Evolutionary conservation across 1,284 basidiomycete species (phyloP).

Genomic region (Butyriboletus appendiculatus): DNA sequence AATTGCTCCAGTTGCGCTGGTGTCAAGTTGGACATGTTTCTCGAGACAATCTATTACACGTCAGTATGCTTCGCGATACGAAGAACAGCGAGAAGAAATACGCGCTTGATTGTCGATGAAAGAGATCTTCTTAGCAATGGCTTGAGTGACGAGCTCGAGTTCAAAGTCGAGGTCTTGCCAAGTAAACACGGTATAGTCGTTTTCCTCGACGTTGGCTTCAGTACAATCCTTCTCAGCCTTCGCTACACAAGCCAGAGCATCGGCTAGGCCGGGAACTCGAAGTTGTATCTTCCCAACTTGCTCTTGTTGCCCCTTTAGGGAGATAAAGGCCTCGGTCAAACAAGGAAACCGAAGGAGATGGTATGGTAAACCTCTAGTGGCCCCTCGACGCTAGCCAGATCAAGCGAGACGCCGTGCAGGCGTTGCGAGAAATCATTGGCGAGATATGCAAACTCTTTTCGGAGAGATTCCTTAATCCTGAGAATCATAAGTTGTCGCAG

Average conservation of each 20-base stretch:
- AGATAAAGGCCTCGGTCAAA: constrained; percentile 15
- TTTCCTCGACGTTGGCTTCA: constrained; percentile 95
- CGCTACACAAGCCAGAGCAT: constrained; percentile 55
- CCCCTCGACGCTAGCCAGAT: constrained; percentile 78
- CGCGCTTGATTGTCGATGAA: constrained; percentile 95
- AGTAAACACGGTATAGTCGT: constrained; percentile 94
- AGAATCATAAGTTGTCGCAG: constrained; percentile 9
- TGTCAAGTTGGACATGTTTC: constrained; percentile 89
- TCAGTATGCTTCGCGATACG: constrained; percentile 5
- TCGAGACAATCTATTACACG: constrained; percentile 79
- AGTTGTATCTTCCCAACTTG: constrained; percentile 59
- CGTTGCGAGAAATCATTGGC: constrained; percentile 85
- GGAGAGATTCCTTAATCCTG: constrained; percentile 88
- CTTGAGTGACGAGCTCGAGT: constrained; percentile 80
- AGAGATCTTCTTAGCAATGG: constrained; percentile 85
- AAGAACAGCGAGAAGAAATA: background rate
- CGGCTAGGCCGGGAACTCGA: constrained; percentile 61
- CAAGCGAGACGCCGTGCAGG: constrained; percentile 70
- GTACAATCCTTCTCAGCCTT: constrained; percentile 75
- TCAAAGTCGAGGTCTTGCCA: constrained; percentile 92
- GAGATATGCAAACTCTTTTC: constrained; percentile 80
- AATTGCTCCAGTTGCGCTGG: constrained; percentile 98
- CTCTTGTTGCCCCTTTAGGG: constrained; percentile 52
- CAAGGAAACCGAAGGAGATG: constrained; percentile 13
- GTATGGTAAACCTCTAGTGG: constrained; percentile 66